Percentiles rank a stretch among this genome's conserved stretches.
Evolutionary conservation across 2,329 filamentous ascomycete genomes (phyloP).

Genomic region (Alternaria triticimaculans): DNA sequence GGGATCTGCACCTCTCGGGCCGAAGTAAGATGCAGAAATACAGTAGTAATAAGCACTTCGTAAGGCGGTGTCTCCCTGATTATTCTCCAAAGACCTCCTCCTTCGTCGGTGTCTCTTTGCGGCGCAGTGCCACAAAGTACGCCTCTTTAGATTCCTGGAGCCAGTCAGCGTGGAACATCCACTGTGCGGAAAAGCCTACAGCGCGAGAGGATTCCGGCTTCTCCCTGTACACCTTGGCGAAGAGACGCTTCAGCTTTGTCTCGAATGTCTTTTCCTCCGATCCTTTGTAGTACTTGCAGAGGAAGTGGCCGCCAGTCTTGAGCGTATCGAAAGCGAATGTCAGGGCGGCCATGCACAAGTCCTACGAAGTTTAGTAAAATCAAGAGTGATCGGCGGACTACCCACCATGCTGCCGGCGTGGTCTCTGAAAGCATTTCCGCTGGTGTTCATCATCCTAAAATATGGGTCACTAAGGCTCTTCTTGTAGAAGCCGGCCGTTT

Average conservation of each 20-base stretch:
- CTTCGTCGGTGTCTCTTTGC: conserved; percentile 62
- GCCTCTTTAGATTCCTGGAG: conserved; percentile 79
- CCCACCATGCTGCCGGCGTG: conserved; percentile 94
- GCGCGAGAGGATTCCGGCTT: conserved; percentile 91
- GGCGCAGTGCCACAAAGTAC: conserved; percentile 80
- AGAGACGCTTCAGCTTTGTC: conserved; percentile 74
- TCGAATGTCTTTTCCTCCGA: conserved; percentile 83
- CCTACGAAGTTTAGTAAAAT: conserved; percentile 60
- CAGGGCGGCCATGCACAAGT: conserved; percentile 86
- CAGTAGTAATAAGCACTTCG: background rate
- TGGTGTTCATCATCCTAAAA: conserved; percentile 99
- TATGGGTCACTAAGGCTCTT: conserved; percentile 95
- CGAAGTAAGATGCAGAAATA: conserved; percentile 1
- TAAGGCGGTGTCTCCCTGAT: background rate
- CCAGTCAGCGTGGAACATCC: conserved; percentile 9
- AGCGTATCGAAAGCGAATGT: conserved; percentile 86
- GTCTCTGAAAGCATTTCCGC: conserved; percentile 83
- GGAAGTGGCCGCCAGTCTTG: conserved; percentile 81
- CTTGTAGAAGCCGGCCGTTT: conserved; percentile 78
- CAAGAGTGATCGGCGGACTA: background rate
- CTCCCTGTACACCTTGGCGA: conserved; percentile 79
- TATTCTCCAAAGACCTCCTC: conserved; percentile 54
- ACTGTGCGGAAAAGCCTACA: conserved; percentile 56
- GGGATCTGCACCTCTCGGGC: conserved; percentile 4
- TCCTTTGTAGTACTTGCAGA: conserved; percentile 98